Percentiles rank a stretch among this genome's conserved stretches.
Evolutionary conservation across 805 yeast genomes (phyloP).

Genomic region (Yamadazyma paraphyllophila): DNA sequence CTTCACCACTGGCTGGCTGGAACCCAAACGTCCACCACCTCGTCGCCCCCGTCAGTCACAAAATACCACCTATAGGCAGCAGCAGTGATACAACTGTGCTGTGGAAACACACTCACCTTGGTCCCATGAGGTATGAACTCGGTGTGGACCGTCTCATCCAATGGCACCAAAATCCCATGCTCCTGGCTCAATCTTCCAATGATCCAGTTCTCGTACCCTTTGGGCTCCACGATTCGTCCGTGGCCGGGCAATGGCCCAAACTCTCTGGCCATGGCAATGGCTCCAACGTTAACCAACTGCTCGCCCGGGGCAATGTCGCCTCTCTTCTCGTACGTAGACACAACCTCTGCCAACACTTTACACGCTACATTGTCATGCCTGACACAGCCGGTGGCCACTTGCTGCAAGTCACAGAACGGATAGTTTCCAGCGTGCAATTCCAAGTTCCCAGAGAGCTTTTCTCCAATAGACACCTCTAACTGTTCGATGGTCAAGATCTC

Average conservation of each 20-base stretch:
- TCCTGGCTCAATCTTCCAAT: conserved; percentile 74
- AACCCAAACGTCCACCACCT: conserved; percentile 61
- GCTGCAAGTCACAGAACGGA: conserved; percentile 72
- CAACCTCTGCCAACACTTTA: conserved; percentile 56
- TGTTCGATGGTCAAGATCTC: conserved; percentile 24
- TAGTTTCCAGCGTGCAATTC: conserved; percentile 86
- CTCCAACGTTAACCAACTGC: conserved; percentile 69
- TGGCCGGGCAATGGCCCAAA: conserved; percentile 57
- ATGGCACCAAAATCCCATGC: conserved; percentile 69
- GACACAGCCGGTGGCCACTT: conserved; percentile 66
- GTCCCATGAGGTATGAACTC: conserved; percentile 52
- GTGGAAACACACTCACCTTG: conserved; percentile 56
- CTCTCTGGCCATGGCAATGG: conserved; percentile 66
- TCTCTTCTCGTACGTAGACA: conserved; percentile 54
- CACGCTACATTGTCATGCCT: conserved; percentile 62
- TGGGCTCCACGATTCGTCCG: conserved; percentile 47
- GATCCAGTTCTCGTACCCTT: conserved; percentile 53
- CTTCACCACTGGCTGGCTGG: conserved; percentile 39
- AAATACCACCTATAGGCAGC: conserved; percentile 58
- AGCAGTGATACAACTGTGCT: conserved; percentile 73
- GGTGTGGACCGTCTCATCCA: conserved; percentile 22
- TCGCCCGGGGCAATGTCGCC: conserved; percentile 55
- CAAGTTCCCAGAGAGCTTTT: conserved; percentile 39
- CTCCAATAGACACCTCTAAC: conserved; percentile 19
- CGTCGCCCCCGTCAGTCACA: conserved; percentile 42